Evolutionary conservation across 202 grass and related monocot genomes (phyloP).

Genomic region (Hordeum pubiflorum): DNA sequence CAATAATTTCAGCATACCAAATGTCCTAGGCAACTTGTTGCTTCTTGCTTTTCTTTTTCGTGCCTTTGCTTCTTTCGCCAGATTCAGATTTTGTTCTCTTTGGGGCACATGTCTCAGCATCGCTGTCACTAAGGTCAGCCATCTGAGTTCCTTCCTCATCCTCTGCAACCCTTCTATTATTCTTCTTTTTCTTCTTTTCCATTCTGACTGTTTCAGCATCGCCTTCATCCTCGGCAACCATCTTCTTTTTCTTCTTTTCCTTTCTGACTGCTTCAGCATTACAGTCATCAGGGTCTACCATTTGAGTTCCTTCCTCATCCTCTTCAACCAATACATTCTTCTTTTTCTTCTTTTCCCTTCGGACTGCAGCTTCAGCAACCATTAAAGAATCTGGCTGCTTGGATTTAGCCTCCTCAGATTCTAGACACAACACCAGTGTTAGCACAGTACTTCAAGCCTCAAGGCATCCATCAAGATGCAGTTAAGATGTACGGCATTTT

Average conservation of each 20-base stretch:
- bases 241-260: constrained; percentile 47
- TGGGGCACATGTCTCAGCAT: constrained; percentile 26
- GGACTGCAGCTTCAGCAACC: constrained; percentile 4
- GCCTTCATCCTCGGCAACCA: constrained; percentile 20
- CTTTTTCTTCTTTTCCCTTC: constrained; percentile 38
- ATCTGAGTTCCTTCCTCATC: constrained; percentile 30
- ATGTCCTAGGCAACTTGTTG: constrained; percentile 29
- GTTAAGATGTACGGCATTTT: constrained; percentile 1
- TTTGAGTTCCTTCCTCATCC: constrained; percentile 25
- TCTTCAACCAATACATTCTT: constrained; percentile 43
- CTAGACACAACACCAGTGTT: constrained; percentile 33
- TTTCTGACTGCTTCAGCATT: constrained; percentile 29
- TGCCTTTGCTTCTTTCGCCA: constrained; percentile 30
- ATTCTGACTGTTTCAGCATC: constrained; percentile 27
- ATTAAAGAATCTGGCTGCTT: constrained; percentile 3
- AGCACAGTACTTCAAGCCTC: neutral
- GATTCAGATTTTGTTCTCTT: constrained; percentile 63
- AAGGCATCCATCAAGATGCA: neutral
- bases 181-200: constrained; percentile 43
- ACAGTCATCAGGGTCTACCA: constrained; percentile 11
- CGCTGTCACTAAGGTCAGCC: constrained; percentile 10
- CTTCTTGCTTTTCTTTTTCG: constrained; percentile 57
- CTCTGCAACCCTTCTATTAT: constrained; percentile 39
- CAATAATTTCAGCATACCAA: neutral
- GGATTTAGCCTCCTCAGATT: constrained; percentile 37